These are phyloP conservation scores for Aspergillus tamarii DNA, from an alignment of 2,329 filamentous ascomycete species.

Conservation along the genomic window DNA sequence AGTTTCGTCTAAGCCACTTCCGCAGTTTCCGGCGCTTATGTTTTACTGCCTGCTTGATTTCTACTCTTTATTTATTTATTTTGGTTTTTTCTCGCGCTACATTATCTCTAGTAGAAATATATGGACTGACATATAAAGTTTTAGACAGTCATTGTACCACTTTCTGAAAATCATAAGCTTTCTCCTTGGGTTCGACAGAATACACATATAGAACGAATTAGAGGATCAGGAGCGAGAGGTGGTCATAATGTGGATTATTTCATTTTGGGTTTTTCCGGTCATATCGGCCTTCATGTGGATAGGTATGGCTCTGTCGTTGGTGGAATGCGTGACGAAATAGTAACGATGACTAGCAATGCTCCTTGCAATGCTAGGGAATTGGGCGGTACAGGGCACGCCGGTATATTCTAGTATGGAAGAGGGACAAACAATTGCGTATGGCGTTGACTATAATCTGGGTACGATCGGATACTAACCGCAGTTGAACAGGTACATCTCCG, in stretches of 20 bases:
- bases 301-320: constrained; percentile 35
- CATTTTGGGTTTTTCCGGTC: constrained; percentile 60
- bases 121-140: background rate
- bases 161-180: background rate
- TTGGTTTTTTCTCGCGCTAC: background rate
- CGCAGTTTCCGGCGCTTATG: constrained; percentile 16
- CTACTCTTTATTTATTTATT: background rate
- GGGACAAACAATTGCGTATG: constrained; percentile 59
- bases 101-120: background rate
- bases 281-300: constrained; percentile 62
- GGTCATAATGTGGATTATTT: constrained; percentile 47
- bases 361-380: constrained; percentile 62
- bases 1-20: constrained; percentile 20
- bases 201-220: background rate
- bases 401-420: constrained; percentile 55
- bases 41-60: background rate
- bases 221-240: background rate
- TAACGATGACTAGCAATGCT: constrained; percentile 55
- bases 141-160: background rate
- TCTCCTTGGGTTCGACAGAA: background rate
- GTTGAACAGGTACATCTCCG: constrained; percentile 48
- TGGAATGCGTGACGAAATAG: constrained; percentile 14
- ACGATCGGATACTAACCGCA: background rate
- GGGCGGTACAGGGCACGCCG: constrained; percentile 57
- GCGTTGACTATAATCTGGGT: constrained; percentile 1